Conservation (phyloP, 495 filamentous ascomycete genomes). For the Penicillium ochrochloron region DNA sequence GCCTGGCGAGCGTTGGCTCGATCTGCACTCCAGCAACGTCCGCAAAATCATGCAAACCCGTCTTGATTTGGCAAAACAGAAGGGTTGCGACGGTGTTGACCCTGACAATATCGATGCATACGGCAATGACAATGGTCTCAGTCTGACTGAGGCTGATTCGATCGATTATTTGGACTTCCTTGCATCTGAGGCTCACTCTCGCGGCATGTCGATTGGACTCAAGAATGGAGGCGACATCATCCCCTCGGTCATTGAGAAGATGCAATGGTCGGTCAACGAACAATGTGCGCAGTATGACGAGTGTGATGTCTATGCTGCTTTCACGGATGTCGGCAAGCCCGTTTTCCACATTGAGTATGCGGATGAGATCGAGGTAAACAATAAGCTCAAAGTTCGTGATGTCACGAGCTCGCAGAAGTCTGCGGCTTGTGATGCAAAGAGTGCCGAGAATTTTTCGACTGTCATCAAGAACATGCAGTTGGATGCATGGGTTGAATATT, state of each 20-base stretch:
- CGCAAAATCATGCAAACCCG: constrained; percentile 63
- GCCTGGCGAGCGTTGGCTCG: constrained; percentile 70
- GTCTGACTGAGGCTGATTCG: constrained; percentile 57
- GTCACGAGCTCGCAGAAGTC: constrained; percentile 32
- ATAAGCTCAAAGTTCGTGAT: constrained; percentile 34
- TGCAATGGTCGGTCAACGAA: constrained; percentile 75
- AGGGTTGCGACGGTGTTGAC: constrained; percentile 74
- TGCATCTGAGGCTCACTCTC: constrained; percentile 51
- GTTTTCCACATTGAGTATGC: constrained; percentile 79
- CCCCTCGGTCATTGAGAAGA: constrained; percentile 53
- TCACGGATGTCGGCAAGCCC: constrained; percentile 64
- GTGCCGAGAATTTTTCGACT: constrained; percentile 59
- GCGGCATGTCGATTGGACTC: constrained; percentile 60
- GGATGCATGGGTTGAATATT: constrained; percentile 61
- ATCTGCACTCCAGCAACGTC: constrained; percentile 59
- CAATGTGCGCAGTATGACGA: constrained; percentile 66
- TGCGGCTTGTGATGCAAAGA: constrained; percentile 42
- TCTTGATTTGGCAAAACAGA: constrained; percentile 57
- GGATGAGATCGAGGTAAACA: constrained; percentile 45
- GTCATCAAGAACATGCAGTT: constrained; percentile 67
- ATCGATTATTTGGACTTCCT: constrained; percentile 64
- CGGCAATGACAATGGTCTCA: constrained; percentile 58
- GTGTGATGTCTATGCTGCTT: constrained; percentile 60
- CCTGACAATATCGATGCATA: constrained; percentile 76
- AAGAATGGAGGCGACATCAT: constrained; percentile 71